Percentiles rank a stretch among this genome's conserved stretches.
Evolutionary conservation across 345 rosid species (phyloP).

Genomic region (Gossypium bickii): DNA sequence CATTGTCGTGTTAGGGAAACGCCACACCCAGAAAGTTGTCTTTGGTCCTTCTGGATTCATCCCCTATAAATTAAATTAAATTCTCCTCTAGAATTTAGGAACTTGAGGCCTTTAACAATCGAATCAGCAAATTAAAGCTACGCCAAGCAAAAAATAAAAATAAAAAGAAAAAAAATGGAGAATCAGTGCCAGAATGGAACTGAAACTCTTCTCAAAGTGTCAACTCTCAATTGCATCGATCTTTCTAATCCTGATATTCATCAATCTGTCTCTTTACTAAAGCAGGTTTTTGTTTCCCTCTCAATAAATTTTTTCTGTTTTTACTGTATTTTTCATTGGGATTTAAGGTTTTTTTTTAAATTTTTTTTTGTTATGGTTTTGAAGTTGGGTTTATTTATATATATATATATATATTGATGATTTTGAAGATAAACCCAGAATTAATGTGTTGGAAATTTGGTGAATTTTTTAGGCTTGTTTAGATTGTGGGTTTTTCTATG

Average conservation of each 20-base stretch:
- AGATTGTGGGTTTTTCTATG: slow-evolving; percentile 81
- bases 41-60: background rate
- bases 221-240: slow-evolving; percentile 55
- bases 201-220: slow-evolving; percentile 22
- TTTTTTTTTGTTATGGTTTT: background rate
- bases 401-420: background rate
- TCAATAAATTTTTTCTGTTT: background rate
- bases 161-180: background rate
- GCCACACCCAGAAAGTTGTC: background rate
- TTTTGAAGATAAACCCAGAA: background rate
- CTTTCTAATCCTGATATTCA: slow-evolving; percentile 39
- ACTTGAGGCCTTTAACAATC: background rate
- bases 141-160: background rate
- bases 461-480: slow-evolving; percentile 56
- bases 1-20: background rate
- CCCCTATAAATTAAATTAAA: background rate
- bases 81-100: background rate
- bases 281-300: slow-evolving; percentile 44
- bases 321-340: background rate
- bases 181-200: slow-evolving; percentile 3
- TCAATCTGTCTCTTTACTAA: slow-evolving; percentile 43
- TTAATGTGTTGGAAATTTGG: background rate
- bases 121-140: background rate
- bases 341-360: background rate
- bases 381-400: no score